These are phyloP conservation scores for Lepidium aucheri DNA, from an alignment of 345 rosid genomes.

Conservation along the genomic window DNA sequence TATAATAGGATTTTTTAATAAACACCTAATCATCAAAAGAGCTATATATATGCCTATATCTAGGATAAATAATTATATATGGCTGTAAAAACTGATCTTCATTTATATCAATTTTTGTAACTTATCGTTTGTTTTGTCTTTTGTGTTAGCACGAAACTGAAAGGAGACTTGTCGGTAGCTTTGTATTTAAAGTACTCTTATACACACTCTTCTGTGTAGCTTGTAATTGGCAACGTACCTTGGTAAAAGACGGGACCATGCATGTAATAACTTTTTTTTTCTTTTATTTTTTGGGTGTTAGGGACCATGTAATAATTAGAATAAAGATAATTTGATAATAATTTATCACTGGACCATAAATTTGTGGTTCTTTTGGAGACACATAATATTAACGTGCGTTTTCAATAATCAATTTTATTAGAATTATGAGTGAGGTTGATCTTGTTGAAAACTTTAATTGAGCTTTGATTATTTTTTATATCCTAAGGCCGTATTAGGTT, in stretches of 20 bases:
- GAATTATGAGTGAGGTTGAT: neutral
- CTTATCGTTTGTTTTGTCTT: slow-evolving; percentile 1
- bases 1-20: too few relatives aligned
- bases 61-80: too few relatives aligned
- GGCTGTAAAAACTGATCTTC: too few relatives aligned
- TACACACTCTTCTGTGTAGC: neutral
- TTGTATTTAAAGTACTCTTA: neutral
- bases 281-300: too few relatives aligned
- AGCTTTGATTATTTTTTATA: neutral
- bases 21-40: too few relatives aligned
- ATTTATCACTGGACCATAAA: slow-evolving; percentile 16
- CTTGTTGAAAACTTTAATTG: slow-evolving; percentile 6
- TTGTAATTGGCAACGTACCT: neutral
- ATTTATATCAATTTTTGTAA: too few relatives aligned
- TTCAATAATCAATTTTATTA: neutral
- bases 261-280: too few relatives aligned
- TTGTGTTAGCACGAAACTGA: neutral
- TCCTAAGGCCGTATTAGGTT: neutral
- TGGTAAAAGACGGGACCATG: neutral
- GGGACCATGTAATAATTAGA: neutral
- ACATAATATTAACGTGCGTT: neutral
- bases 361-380: slow-evolving; percentile 15
- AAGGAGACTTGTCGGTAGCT: neutral
- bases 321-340: neutral
- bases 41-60: too few relatives aligned